A percentile compares a stretch with the other conserved stretches of the same genome.
These are phyloP conservation scores for Hyparrhenia diplandra DNA, from an alignment of 176 grass and related monocot genomes.

Conservation along the genomic window DNA sequence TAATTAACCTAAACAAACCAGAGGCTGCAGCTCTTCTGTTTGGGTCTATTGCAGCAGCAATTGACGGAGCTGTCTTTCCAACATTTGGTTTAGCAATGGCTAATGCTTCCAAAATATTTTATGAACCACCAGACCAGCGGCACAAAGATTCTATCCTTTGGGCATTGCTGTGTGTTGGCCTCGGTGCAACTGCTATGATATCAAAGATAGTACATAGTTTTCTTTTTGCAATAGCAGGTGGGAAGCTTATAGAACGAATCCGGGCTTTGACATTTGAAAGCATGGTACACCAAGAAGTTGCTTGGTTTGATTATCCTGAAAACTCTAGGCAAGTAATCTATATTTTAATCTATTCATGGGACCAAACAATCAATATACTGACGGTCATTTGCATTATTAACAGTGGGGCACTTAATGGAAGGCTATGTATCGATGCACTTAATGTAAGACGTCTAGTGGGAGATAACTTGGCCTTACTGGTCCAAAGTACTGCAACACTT, in stretches of 20 bases:
- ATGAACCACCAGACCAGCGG: conserved; percentile 32
- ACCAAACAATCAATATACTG: neutral
- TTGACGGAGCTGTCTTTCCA: conserved; percentile 41
- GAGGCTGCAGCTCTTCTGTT: conserved; percentile 29
- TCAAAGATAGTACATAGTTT: conserved; percentile 25
- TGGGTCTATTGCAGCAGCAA: conserved; percentile 42
- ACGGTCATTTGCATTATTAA: neutral
- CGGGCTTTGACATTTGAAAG: conserved; percentile 58
- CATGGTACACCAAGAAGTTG: conserved; percentile 60
- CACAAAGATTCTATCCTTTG: conserved; percentile 40
- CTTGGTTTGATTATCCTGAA: conserved; percentile 70
- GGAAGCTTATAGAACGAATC: conserved; percentile 67
- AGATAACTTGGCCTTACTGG: conserved; percentile 53
- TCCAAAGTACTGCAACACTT: conserved; percentile 42
- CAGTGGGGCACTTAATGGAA: conserved; percentile 9
- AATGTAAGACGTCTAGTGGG: conserved; percentile 28
- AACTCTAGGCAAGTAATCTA: conserved; percentile 54
- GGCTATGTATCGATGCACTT: neutral
- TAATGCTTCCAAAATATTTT: conserved; percentile 40
- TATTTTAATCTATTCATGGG: neutral
- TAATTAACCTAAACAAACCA: conserved; percentile 41
- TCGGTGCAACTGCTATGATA: conserved; percentile 21
- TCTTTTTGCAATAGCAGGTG: conserved; percentile 73
- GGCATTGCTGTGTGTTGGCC: conserved; percentile 31
- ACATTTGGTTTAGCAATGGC: conserved; percentile 32